Evolutionary conservation across 805 yeast genomes (phyloP).

Genomic region (Ogataea glucozyma): DNA sequence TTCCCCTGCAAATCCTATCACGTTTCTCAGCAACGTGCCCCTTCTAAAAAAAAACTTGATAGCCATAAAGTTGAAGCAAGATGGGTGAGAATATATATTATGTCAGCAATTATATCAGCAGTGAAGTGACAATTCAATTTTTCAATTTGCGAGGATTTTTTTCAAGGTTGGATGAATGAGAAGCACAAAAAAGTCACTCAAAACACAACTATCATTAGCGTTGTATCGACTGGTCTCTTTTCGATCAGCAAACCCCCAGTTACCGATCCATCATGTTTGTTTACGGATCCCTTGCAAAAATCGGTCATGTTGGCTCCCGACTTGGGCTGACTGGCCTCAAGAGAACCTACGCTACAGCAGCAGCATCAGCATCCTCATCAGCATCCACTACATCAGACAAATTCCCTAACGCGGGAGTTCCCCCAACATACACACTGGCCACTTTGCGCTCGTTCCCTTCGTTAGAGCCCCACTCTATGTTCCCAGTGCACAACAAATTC

Average conservation of each 20-base stretch:
- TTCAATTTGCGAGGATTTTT: neutral
- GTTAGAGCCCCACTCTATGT: slow-evolving; percentile 75
- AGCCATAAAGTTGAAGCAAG: neutral
- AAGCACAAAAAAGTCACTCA: neutral
- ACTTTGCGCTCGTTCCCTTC: slow-evolving; percentile 86
- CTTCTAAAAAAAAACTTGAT: neutral
- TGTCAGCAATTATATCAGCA: neutral
- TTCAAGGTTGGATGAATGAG: neutral
- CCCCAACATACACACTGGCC: slow-evolving; percentile 74
- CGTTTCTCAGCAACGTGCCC: neutral
- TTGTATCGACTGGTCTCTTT: too few species aligned
- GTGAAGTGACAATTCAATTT: neutral
- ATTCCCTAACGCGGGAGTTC: slow-evolving; percentile 38
- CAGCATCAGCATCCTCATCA: neutral
- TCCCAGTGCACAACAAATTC: slow-evolving; percentile 74
- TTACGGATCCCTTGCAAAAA: neutral
- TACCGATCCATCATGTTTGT: neutral
- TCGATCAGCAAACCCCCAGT: neutral
- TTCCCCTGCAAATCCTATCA: neutral
- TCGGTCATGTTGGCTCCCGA: too few species aligned
- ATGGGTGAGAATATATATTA: neutral
- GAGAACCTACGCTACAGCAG: slow-evolving; percentile 1
- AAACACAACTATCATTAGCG: too few species aligned
- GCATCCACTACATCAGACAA: slow-evolving; percentile 3
- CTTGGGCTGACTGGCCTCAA: neutral